These are phyloP conservation scores for Fusarium sp. DNA, from an alignment of 2,329 filamentous ascomycete species.

Conservation along the genomic window DNA sequence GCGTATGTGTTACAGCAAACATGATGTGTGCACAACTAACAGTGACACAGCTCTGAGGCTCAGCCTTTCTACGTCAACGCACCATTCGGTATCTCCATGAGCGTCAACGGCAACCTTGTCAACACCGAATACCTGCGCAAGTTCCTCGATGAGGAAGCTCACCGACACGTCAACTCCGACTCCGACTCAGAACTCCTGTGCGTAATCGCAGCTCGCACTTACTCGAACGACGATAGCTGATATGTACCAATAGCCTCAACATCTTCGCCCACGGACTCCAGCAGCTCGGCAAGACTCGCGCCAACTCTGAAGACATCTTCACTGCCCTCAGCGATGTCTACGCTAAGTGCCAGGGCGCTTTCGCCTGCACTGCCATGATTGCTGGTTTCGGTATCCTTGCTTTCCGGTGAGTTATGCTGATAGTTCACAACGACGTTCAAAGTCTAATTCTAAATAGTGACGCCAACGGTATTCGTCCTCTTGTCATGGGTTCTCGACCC, in stretches of 20 bases:
- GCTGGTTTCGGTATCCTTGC: constrained; percentile 83
- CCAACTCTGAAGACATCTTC: constrained; percentile 83
- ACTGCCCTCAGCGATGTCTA: constrained; percentile 78
- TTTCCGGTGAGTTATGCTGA: constrained; percentile 71
- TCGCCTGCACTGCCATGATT: constrained; percentile 84
- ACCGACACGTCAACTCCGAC: constrained; percentile 90
- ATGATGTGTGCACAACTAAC: constrained; percentile 1
- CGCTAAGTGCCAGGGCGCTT: constrained; percentile 77
- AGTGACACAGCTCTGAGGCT: constrained; percentile 75
- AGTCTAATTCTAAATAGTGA: constrained; percentile 50
- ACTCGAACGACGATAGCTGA: constrained; percentile 20
- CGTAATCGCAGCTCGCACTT: constrained; percentile 2
- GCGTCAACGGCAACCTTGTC: constrained; percentile 89
- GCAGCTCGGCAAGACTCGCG: constrained; percentile 82
- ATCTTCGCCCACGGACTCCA: constrained; percentile 86
- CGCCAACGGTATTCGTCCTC: constrained; percentile 79
- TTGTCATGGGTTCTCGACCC: constrained; percentile 80
- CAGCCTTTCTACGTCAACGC: constrained; percentile 94
- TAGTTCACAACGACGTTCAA: constrained; percentile 59
- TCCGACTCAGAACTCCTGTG: constrained; percentile 73
- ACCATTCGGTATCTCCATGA: constrained; percentile 53
- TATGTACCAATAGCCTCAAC: constrained; percentile 78
- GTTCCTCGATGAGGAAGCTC: constrained; percentile 81
- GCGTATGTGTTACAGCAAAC: constrained; percentile 45
- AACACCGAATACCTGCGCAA: constrained; percentile 75